A percentile compares a stretch with the other conserved stretches of the same genome.
These are phyloP conservation scores for Elaeis oleifera DNA, from an alignment of 202 grass and related monocot species.

Conservation along the genomic window DNA sequence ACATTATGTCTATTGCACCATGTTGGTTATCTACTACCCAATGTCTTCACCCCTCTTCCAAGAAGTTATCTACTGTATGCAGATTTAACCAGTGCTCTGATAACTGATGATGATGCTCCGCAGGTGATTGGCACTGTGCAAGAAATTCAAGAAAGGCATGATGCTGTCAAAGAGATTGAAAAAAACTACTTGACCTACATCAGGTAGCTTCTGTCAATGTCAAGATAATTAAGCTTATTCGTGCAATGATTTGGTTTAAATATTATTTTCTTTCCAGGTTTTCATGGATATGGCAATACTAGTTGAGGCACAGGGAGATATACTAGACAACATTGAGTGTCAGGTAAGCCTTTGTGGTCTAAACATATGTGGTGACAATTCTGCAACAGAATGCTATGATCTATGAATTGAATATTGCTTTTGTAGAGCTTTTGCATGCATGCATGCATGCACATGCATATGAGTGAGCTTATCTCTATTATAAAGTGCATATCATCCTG, in stretches of 20 bases:
- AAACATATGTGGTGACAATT: not conserved
- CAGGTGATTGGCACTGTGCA: conserved; percentile 56
- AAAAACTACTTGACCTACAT: conserved; percentile 65
- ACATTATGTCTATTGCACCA: no score
- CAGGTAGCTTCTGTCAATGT: conserved; percentile 27
- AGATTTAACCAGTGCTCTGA: not conserved
- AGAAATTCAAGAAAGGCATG: conserved; percentile 93
- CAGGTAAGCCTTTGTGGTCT: conserved; percentile 36
- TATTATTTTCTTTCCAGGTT: conserved; percentile 38
- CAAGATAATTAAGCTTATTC: not conserved
- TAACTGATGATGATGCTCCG: not conserved
- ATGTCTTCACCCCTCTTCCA: no score
- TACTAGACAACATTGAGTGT: conserved; percentile 63
- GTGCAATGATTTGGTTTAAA: not conserved
- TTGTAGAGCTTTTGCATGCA: no score
- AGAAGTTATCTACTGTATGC: no score
- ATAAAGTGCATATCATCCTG: no score
- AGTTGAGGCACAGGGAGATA: conserved; percentile 76
- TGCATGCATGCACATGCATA: no score
- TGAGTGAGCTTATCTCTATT: no score
- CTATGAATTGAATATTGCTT: no score
- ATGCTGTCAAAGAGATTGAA: conserved; percentile 79
- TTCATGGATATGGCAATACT: conserved; percentile 71
- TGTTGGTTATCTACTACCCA: no score
- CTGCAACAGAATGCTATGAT: no score